phyloP scores from a whole-genome alignment of 305 asterid species.

The Fraxinus floribunda region DNA sequence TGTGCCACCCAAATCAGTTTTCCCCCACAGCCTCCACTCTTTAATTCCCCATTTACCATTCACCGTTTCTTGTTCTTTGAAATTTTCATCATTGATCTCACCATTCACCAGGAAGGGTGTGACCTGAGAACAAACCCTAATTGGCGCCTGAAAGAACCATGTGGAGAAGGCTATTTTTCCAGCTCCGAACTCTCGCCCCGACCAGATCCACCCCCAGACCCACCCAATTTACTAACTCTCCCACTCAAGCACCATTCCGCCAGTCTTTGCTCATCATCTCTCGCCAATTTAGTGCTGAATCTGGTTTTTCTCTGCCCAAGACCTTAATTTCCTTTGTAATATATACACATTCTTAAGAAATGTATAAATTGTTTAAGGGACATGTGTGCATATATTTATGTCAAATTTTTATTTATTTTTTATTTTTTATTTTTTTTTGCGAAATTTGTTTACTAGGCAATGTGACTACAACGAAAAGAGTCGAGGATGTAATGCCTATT shows the following conservation, averaged over 20 bases:
- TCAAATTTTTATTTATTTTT: too few relatives aligned
- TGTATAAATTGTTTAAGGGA: not conserved
- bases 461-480: not conserved
- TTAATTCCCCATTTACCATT: not conserved
- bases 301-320: conserved; percentile 35
- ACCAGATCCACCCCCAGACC: conserved; percentile 33
- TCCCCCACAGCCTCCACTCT: not conserved
- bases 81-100: not conserved
- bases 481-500: conserved; percentile 10
- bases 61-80: not conserved
- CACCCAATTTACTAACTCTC: conserved; percentile 15
- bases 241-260: conserved; percentile 25
- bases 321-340: conserved; percentile 9
- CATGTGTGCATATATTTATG: not conserved
- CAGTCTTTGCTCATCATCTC: conserved; percentile 28
- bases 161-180: conserved; percentile 48
- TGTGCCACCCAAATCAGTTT: not conserved
- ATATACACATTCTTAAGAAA: too few relatives aligned
- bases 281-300: conserved; percentile 38
- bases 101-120: conserved; percentile 6
- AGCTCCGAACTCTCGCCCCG: conserved; percentile 35
- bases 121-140: conserved; percentile 33
- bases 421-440: not conserved
- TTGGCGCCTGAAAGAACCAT: conserved; percentile 32
- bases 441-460: not conserved